These are phyloP conservation scores for Rhazya stricta DNA, from an alignment of 257 asterid species.

Conservation along the genomic window DNA sequence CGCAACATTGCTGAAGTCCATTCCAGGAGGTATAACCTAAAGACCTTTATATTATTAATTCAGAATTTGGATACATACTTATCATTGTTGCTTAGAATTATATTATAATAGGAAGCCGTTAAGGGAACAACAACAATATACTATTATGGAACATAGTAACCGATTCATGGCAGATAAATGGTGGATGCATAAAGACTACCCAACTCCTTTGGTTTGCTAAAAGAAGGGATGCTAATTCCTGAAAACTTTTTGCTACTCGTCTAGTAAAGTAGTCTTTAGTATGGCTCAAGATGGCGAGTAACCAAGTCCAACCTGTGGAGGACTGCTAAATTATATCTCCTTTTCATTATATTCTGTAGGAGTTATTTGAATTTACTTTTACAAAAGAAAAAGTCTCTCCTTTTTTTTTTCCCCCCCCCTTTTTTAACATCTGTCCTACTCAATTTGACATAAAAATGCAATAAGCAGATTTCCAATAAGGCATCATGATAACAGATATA, in stretches of 20 bases:
- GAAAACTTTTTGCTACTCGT: no score
- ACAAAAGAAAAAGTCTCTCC: background rate
- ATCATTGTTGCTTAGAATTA: background rate
- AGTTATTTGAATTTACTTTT: background rate
- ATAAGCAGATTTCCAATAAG: background rate
- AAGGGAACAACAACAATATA: background rate
- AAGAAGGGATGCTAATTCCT: background rate
- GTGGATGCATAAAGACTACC: background rate
- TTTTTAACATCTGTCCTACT: background rate
- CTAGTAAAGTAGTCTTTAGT: background rate
- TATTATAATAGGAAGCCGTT: background rate
- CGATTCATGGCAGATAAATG: background rate
- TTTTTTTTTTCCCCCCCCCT: background rate
- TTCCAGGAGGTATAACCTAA: conserved; percentile 87
- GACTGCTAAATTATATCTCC: background rate
- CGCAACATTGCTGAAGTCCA: conserved; percentile 74
- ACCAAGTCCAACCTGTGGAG: background rate
- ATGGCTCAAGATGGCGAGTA: background rate
- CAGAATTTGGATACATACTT: background rate
- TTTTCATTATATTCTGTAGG: no score
- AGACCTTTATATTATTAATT: background rate
- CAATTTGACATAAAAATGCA: background rate
- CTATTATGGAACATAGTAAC: background rate
- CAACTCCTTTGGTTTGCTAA: background rate
- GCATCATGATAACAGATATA: background rate